Percentiles rank a stretch among this genome's conserved stretches.
These are phyloP conservation scores for Kuraishia cidri DNA, from an alignment of 805 yeast species.

Conservation along the genomic window DNA sequence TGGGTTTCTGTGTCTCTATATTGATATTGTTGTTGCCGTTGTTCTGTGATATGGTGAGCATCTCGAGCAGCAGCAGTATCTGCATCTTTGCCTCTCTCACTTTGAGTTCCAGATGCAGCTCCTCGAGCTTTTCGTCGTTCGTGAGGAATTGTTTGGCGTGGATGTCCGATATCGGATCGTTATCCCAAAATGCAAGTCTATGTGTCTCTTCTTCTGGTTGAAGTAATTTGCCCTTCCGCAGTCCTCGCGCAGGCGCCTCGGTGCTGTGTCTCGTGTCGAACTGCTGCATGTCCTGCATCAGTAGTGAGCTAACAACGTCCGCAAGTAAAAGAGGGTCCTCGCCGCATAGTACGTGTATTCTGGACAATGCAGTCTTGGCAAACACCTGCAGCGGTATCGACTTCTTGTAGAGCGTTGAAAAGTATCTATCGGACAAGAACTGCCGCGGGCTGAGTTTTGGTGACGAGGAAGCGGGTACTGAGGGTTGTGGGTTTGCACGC, in stretches of 20 bases:
- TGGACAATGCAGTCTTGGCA: conserved; percentile 19
- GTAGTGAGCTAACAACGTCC: conserved; percentile 9
- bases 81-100: conserved; percentile 19
- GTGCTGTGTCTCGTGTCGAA: conserved; percentile 11
- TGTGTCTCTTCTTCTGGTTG: not conserved
- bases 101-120: conserved; percentile 8
- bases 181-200: not conserved
- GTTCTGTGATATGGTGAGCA: conserved; percentile 8
- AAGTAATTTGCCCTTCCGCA: not conserved
- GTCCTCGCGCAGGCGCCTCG: not conserved
- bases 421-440: conserved; percentile 17
- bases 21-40: too few species aligned
- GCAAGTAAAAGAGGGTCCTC: not conserved
- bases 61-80: conserved; percentile 16
- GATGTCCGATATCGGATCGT: not conserved
- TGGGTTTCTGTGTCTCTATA: not conserved
- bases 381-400: conserved; percentile 18
- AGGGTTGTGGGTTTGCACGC: not conserved
- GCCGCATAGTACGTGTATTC: conserved; percentile 13
- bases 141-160: conserved; percentile 2
- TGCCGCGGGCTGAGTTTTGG: conserved; percentile 2
- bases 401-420: conserved; percentile 14
- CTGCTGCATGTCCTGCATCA: conserved; percentile 9
- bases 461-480: not conserved
- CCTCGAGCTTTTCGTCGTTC: conserved; percentile 2